Evolutionary conservation across 176 grass and related monocot genomes (phyloP).

Genomic region (Oryza meridionalis): DNA sequence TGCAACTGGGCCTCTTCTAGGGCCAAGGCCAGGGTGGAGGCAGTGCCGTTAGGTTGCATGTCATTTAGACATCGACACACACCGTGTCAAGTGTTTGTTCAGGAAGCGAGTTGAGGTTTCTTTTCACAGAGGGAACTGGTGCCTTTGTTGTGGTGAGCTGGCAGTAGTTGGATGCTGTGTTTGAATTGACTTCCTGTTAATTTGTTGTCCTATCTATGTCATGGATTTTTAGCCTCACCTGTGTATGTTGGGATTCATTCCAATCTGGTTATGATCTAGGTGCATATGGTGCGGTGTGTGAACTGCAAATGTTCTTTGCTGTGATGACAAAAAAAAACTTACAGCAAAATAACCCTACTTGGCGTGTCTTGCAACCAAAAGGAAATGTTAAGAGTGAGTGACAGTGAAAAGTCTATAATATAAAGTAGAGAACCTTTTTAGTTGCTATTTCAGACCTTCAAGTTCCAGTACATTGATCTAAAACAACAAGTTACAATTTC

Average conservation of each 20-base stretch:
- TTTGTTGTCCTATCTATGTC: slow-evolving; percentile 7
- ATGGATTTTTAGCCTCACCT: background rate
- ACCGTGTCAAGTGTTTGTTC: slow-evolving; percentile 30
- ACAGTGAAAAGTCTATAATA: background rate
- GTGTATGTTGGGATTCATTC: background rate
- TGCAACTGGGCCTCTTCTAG: slow-evolving; percentile 60
- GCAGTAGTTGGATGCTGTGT: slow-evolving; percentile 7
- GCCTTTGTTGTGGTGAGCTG: slow-evolving; percentile 34
- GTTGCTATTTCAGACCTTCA: background rate
- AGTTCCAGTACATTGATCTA: background rate
- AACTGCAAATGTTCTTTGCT: background rate
- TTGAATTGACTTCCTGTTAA: slow-evolving; percentile 1
- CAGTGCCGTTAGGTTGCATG: slow-evolving; percentile 66
- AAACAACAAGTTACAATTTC: background rate
- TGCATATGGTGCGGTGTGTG: background rate
- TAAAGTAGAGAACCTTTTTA: background rate
- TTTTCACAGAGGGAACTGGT: slow-evolving; percentile 9
- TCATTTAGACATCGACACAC: slow-evolving; percentile 23
- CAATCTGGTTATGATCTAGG: background rate
- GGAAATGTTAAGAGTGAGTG: background rate
- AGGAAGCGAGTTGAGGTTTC: slow-evolving; percentile 29
- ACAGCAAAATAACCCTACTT: background rate
- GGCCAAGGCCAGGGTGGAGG: slow-evolving; percentile 59
- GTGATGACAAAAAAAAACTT: background rate
- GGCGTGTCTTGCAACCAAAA: background rate